Evolutionary conservation across 2,329 filamentous ascomycete genomes (phyloP).

Genomic region (Aspergillus hortae): DNA sequence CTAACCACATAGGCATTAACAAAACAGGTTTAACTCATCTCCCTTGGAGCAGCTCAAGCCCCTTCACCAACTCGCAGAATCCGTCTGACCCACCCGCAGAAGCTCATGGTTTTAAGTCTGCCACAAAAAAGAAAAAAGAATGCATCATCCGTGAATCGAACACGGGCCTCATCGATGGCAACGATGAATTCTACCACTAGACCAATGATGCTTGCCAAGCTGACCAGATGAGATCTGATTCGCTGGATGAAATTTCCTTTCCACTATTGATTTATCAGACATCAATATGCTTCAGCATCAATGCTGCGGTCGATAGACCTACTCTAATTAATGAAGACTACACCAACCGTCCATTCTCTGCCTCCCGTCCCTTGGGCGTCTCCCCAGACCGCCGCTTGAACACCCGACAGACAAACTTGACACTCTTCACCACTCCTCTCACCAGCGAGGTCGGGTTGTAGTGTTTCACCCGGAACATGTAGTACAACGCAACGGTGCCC

Average conservation of each 20-base stretch:
- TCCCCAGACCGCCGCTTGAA: slow-evolving; percentile 29
- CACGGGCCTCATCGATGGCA: slow-evolving; percentile 44
- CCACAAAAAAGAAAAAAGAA: slow-evolving; percentile 11
- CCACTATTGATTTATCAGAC: background rate
- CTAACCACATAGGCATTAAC: no score
- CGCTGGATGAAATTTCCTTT: background rate
- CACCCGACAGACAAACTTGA: slow-evolving; percentile 24
- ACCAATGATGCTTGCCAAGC: slow-evolving; percentile 33
- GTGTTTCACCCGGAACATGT: slow-evolving; percentile 41
- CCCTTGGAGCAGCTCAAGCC: no score
- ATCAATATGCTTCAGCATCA: no score
- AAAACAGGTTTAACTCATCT: no score
- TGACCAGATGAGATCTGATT: slow-evolving; percentile 4
- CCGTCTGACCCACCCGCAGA: no score
- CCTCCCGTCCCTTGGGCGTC: slow-evolving; percentile 27
- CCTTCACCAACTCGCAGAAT: no score
- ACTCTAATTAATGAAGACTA: background rate
- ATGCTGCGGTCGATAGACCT: no score
- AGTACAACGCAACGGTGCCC: slow-evolving; percentile 56
- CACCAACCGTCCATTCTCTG: slow-evolving; percentile 26
- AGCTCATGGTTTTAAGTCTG: no score
- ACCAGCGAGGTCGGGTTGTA: slow-evolving; percentile 35
- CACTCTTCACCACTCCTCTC: slow-evolving; percentile 18
- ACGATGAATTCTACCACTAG: slow-evolving; percentile 43
- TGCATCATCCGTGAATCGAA: slow-evolving; percentile 45